Evolutionary conservation across 805 yeast species (phyloP), one percentile per base, ranked within the genome.

Genomic region (Candida ortonii): DNA sequence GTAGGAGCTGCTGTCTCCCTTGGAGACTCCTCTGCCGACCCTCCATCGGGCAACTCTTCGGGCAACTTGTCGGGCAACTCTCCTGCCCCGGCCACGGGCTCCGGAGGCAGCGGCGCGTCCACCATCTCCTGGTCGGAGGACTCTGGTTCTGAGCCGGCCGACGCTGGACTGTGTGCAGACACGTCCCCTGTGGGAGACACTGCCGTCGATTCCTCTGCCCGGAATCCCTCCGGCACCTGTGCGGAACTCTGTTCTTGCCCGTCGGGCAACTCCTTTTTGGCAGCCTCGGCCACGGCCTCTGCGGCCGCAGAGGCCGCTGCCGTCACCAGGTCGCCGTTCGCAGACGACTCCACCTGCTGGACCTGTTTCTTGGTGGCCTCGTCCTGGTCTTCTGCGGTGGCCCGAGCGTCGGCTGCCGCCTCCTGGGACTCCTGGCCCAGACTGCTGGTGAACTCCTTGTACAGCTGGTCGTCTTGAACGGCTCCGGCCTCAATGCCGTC

Each of bases 401-500:
- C 25, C n/a, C 28, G 14, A 11, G 24, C 29, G 17, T 11, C 31
- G 16, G 41, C 34, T 33, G 50, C 39, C 29, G 44, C 35, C 38
- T 44, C 14, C 32, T 26, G 34, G 40, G 44, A 21, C 14, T 28
- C 25, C 16, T 16, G 17, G 15, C 18, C 28, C 16, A 18, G 12
- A 10, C 20, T 34, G 21, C 43, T 38, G n/a, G 42, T 30, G 33
- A 53, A 51, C 39, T 59, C 65, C 25, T 49, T 41, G 13, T 46
- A 36, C 12, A 63, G 39, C 11, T 53, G 45, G 23, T 59, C 55
- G 19, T 62, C 63, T 26, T 67, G 68, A 44, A 67, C 52, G 33
- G 59, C 59, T 1, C 73, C 73, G 22, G 53, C 51, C 31, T 65
- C 70, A 11, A 70, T 66, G 43, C 55, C 49, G 16, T 61, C 64